Evolutionary conservation across 352 stramenopile genomes (phyloP).

Genomic region (Phytopythium mirpurense): DNA sequence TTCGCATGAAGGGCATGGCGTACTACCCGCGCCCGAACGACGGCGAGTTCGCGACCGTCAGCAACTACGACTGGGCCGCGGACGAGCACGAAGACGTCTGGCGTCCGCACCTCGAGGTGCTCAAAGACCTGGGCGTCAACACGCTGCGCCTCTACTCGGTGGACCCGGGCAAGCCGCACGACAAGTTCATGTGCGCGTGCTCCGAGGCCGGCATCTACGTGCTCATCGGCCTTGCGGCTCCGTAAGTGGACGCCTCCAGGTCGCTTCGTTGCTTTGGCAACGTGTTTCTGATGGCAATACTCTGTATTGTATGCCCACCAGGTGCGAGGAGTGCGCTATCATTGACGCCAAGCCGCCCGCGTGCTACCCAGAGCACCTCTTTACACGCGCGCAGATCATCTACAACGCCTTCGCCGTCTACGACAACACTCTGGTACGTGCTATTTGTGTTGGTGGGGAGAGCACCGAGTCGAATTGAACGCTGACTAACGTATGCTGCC

Average conservation of each 20-base stretch:
- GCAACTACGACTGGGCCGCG: conserved; percentile 56
- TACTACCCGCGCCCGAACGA: conserved; percentile 67
- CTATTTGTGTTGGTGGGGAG: too few species aligned
- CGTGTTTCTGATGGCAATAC: too few species aligned
- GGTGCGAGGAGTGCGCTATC: conserved; percentile 56
- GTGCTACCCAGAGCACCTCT: conserved; percentile 48
- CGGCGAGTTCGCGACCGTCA: conserved; percentile 39
- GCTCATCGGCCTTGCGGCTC: conserved; percentile 51
- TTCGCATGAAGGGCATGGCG: conserved; percentile 64
- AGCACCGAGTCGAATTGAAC: too few species aligned
- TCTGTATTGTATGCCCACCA: too few species aligned
- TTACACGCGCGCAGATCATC: conserved; percentile 49
- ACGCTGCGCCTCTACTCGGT: conserved; percentile 63
- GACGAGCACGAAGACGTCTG: conserved; percentile 60
- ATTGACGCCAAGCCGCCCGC: conserved; percentile 28
- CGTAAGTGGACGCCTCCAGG: too few species aligned
- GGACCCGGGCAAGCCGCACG: conserved; percentile 50
- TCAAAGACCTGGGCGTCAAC: conserved; percentile 59
- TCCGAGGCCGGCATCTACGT: conserved; percentile 71
- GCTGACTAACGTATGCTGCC: too few species aligned
- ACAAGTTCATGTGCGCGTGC: conserved; percentile 78
- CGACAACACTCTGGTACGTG: conserved; percentile 45
- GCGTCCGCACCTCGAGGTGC: conserved; percentile 38
- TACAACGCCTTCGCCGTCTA: conserved; percentile 74
- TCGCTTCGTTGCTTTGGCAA: too few species aligned